Evolutionary conservation across 2,329 filamentous ascomycete genomes (phyloP).

Genomic region (Cryoendolithus antarcticus): DNA sequence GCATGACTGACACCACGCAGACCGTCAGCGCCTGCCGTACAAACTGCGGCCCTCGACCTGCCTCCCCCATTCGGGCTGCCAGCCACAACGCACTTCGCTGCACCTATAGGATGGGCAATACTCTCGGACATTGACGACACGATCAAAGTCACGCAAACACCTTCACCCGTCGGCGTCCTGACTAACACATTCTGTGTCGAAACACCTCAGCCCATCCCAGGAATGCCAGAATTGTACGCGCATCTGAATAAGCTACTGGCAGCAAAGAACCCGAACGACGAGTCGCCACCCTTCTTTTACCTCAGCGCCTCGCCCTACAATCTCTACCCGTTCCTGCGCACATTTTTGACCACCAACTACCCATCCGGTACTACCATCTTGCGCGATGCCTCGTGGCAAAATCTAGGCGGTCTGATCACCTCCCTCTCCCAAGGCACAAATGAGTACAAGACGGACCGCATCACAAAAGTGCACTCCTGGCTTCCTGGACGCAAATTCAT

Average conservation of each 20-base stretch:
- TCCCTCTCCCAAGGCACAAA: constrained; percentile 70
- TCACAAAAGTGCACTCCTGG: constrained; percentile 66
- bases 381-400: constrained; percentile 77
- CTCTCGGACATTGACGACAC: constrained; percentile 92
- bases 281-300: constrained; percentile 69
- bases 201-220: constrained; percentile 51
- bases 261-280: constrained; percentile 15
- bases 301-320: constrained; percentile 91
- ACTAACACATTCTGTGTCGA: constrained; percentile 70
- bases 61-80: constrained; percentile 31
- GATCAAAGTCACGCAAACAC: constrained; percentile 81
- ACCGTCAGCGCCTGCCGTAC: constrained; percentile 5
- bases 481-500: constrained; percentile 69
- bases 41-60: constrained; percentile 12
- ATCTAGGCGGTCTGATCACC: constrained; percentile 64
- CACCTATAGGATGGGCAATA: constrained; percentile 70
- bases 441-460: constrained; percentile 72
- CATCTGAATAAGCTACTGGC: constrained; percentile 45
- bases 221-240: constrained; percentile 76
- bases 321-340: constrained; percentile 72
- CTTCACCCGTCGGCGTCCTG: constrained; percentile 67
- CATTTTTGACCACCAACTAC: constrained; percentile 60
- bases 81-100: constrained; percentile 63
- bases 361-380: constrained; percentile 71
- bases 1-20: background rate